Evolutionary conservation across 257 asterid genomes (phyloP).

Genomic region (Salvia miltiorrhiza): DNA sequence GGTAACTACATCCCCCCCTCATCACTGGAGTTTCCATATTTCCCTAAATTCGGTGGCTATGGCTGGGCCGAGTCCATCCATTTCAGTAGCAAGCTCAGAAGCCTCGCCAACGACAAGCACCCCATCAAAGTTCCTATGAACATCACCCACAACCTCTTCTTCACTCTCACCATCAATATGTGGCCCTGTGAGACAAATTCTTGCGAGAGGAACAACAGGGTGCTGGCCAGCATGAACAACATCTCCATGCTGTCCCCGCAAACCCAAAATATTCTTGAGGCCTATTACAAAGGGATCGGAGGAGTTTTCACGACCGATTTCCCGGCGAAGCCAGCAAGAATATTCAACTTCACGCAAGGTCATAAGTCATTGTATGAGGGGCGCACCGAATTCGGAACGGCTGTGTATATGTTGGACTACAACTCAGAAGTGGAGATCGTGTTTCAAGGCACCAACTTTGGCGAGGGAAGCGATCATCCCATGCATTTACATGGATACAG

Average conservation of each 20-base stretch:
- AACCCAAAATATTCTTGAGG: background rate
- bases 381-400: slow-evolving; percentile 21
- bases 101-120: background rate
- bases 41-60: background rate
- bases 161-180: background rate
- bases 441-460: slow-evolving; percentile 45
- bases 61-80: background rate
- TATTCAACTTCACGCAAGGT: background rate
- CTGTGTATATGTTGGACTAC: slow-evolving; percentile 36
- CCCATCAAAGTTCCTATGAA: background rate
- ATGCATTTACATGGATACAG: slow-evolving; percentile 20
- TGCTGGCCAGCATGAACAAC: background rate
- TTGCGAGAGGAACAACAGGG: background rate
- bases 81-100: background rate
- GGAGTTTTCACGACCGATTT: background rate
- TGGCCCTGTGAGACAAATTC: background rate
- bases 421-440: slow-evolving; percentile 51
- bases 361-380: too few species aligned
- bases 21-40: background rate
- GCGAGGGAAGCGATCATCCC: slow-evolving; percentile 54
- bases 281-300: background rate
- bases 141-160: background rate
- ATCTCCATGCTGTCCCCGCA: background rate
- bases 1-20: background rate
- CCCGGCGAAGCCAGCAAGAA: background rate